Evolutionary conservation across 352 stramenopile genomes (phyloP).

Genomic region (Phytophthora pistaciae): DNA sequence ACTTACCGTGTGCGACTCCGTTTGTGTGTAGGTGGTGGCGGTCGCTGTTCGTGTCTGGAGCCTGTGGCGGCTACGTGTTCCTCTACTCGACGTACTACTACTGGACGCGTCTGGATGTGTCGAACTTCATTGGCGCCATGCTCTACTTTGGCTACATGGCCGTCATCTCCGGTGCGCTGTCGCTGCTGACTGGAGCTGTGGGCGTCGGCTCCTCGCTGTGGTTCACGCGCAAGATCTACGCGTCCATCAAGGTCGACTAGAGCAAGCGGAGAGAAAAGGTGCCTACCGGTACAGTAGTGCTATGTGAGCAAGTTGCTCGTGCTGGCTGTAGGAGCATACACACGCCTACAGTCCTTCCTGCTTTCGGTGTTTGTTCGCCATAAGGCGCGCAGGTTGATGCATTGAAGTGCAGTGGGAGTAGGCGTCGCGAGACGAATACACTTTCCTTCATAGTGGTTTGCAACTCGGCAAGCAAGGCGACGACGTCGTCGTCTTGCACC

Average conservation of each 20-base stretch:
- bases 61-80: constrained; percentile 98
- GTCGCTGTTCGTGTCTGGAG: constrained; percentile 97
- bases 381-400: constrained; percentile 14
- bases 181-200: constrained; percentile 96
- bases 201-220: constrained; percentile 98
- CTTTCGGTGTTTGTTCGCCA: constrained; percentile 5
- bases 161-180: constrained; percentile 97
- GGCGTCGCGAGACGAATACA: constrained; percentile 28
- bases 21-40: constrained; percentile 94
- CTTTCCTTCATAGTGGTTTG: constrained; percentile 33
- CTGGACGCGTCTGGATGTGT: constrained; percentile 95
- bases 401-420: constrained; percentile 1
- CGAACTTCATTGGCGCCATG: constrained; percentile 92
- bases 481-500: constrained; percentile 23
- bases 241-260: constrained; percentile 66
- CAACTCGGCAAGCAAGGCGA: constrained; percentile 22
- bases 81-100: constrained; percentile 99
- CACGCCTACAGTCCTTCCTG: constrained; percentile 1
- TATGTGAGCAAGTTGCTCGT: constrained; percentile 16
- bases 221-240: constrained; percentile 99
- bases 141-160: constrained; percentile 99
- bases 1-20: constrained; percentile 3
- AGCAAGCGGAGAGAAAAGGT: constrained; percentile 14
- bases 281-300: constrained; percentile 2
- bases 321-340: constrained; percentile 25